Base-by-base conservation (phyloP, 2,329 filamentous ascomycete species). In the Fusarium pseudocircinatum region DNA sequence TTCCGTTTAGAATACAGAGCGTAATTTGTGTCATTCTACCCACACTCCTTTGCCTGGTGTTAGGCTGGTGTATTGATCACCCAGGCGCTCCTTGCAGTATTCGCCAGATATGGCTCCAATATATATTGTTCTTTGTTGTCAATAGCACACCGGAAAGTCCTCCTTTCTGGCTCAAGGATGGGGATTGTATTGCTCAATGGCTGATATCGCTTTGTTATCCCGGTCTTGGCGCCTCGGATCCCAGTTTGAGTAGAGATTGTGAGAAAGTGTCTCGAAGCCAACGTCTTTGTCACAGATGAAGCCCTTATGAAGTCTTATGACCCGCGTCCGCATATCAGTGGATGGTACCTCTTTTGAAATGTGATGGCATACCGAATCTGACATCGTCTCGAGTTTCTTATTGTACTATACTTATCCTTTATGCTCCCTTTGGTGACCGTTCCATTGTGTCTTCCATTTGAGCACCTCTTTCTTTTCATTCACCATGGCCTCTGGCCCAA, bases 121-220 rank as follows among this genome's bases (percentile, higher is more conserved):
- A 50, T 18, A 18, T 18, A 7, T 26, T 59, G 20, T 59, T 50
- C 69, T 73, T 73, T 70, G 58, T 72, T 60, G n/a, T 36, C 32
- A 22, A 11, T 4, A 28, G 22, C 14, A 40, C 28, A 49, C n/a
- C 26, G 13, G 28, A 32, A 26, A 36, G 30, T 20, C 16, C 34
- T 14, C 7, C 18, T 36, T n/a, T 24, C 16, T 28, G 10, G 22
- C 39, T n/a, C 15, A 40, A 36, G 14, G 14, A 10, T 39, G 40
- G 22, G 24, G 18, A 15, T 28, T 22, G 24, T 43, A 11, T 26
- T 5, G 15, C 32, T 15, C 16, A 11, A 28, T 49, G 65, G 56
- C 69, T 43, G 30, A n/a, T 18, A 22, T 20, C 16, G 26, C 56
- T 69, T 73, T 70, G 69, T 72, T 60, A 15, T 26, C 20, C 30